Evolutionary conservation across 768 basidiomycete species (phyloP).

Genomic region (Coprinopsis strossmayeri): DNA sequence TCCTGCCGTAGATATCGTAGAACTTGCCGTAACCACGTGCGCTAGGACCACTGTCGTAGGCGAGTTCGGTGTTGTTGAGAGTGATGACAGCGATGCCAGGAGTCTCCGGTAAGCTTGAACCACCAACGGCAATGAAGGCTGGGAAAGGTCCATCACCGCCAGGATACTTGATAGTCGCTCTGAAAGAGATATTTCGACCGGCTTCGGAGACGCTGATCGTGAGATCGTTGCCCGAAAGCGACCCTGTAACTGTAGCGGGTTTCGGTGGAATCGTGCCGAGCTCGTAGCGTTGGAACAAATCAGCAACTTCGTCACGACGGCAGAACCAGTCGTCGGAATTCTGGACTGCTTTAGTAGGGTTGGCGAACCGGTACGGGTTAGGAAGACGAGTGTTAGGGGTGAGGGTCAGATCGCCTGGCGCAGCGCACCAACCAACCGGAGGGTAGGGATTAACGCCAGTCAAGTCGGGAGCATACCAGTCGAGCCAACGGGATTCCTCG

Average conservation of each 20-base stretch:
- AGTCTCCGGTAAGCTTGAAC: conserved; percentile 28
- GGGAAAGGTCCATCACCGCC: conserved; percentile 35
- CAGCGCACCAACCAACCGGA: no score
- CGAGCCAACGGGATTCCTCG: conserved; percentile 32
- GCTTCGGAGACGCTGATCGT: conserved; percentile 36
- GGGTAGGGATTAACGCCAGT: no score
- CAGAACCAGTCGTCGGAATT: conserved; percentile 46
- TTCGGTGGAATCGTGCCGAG: conserved; percentile 41
- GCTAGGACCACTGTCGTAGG: conserved; percentile 31
- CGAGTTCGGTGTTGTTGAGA: conserved; percentile 44
- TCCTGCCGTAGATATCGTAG: conserved; percentile 43
- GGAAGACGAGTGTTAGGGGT: conserved; percentile 41
- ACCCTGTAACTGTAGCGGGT: conserved; percentile 37
- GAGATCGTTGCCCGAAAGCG: conserved; percentile 34
- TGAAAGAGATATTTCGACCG: conserved; percentile 39
- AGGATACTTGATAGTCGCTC: conserved; percentile 32
- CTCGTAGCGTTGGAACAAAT: conserved; percentile 48
- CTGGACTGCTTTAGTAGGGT: conserved; percentile 30
- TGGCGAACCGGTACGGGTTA: conserved; percentile 46
- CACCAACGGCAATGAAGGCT: conserved; percentile 42
- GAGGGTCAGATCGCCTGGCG: no score
- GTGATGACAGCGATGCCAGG: conserved; percentile 34
- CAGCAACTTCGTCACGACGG: conserved; percentile 40
- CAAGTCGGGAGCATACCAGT: conserved; percentile 31
- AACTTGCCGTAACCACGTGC: conserved; percentile 48